Conservation (phyloP, 1,284 basidiomycete genomes). For the Tremellales sp. region DNA sequence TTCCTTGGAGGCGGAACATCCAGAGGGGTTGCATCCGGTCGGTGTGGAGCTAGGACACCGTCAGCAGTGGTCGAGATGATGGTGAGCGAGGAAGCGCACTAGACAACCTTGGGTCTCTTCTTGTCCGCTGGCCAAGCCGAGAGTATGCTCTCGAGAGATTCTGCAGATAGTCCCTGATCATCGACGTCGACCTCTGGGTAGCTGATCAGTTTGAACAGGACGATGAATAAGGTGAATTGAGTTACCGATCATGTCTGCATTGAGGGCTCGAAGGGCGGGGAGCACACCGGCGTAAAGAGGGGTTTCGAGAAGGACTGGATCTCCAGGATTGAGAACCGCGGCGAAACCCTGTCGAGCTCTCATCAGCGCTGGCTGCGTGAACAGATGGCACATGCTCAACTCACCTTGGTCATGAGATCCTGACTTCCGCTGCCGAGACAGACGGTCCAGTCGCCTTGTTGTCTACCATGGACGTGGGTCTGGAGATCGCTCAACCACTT, state of each 20-base stretch:
- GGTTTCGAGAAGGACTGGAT: conserved; percentile 76
- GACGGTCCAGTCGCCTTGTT: conserved; percentile 65
- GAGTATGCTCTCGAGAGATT: conserved; percentile 62
- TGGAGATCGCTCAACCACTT: conserved; percentile 68
- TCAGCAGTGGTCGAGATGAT: conserved; percentile 61
- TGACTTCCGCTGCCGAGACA: conserved; percentile 80
- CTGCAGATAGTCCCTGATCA: conserved; percentile 65
- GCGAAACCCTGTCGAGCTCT: conserved; percentile 50
- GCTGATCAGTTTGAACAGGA: conserved; percentile 11
- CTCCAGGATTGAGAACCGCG: conserved; percentile 70
- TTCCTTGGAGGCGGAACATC: conserved; percentile 66
- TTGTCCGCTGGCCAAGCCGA: conserved; percentile 71
- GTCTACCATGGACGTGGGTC: conserved; percentile 57
- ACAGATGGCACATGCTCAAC: conserved; percentile 7
- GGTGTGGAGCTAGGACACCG: conserved; percentile 54
- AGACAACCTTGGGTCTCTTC: conserved; percentile 73
- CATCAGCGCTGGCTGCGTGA: not conserved
- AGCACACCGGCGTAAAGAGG: conserved; percentile 68
- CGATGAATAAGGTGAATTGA: conserved; percentile 16
- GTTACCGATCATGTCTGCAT: conserved; percentile 60
- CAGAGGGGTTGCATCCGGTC: conserved; percentile 76
- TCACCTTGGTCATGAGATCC: conserved; percentile 80
- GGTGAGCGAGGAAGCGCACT: conserved; percentile 45
- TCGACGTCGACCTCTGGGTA: conserved; percentile 73
- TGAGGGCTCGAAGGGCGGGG: conserved; percentile 35